Conservation (phyloP, 73 alveolate genomes). For the Paramecium bursaria region DNA sequence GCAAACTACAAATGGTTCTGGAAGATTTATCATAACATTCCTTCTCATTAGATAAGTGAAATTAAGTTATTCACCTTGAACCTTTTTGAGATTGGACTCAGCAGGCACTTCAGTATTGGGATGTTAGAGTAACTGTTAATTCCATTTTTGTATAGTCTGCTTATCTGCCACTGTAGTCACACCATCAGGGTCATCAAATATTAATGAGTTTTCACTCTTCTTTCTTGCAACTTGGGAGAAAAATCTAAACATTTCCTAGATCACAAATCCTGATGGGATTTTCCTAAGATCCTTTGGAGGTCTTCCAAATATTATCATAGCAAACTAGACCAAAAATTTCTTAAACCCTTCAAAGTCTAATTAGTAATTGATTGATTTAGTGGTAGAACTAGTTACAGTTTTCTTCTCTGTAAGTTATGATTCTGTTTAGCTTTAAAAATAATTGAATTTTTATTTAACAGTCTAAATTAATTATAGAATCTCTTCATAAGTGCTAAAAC, state of each 20-base stretch:
- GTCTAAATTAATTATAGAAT: neutral
- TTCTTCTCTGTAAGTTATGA: neutral
- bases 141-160: constrained; percentile 25
- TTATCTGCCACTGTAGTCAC: constrained; percentile 56
- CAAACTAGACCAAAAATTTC: constrained; percentile 3
- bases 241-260: constrained; percentile 18
- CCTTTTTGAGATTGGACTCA: constrained; percentile 32
- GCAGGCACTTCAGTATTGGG: constrained; percentile 17
- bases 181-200: constrained; percentile 55
- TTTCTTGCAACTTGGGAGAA: constrained; percentile 31
- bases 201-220: constrained; percentile 6
- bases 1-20: constrained; percentile 3
- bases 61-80: neutral
- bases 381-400: constrained; percentile 10
- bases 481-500: constrained; percentile 49
- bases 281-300: constrained; percentile 52
- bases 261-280: constrained; percentile 28
- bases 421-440: neutral
- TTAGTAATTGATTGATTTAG: constrained; percentile 27
- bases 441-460: constrained; percentile 22
- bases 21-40: constrained; percentile 6
- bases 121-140: constrained; percentile 27
- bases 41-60: constrained; percentile 31
- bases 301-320: constrained; percentile 35
- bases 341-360: constrained; percentile 32